Base-by-base conservation (phyloP, 345 rosid genomes). In the Rhodamnia rubescens region DNA sequence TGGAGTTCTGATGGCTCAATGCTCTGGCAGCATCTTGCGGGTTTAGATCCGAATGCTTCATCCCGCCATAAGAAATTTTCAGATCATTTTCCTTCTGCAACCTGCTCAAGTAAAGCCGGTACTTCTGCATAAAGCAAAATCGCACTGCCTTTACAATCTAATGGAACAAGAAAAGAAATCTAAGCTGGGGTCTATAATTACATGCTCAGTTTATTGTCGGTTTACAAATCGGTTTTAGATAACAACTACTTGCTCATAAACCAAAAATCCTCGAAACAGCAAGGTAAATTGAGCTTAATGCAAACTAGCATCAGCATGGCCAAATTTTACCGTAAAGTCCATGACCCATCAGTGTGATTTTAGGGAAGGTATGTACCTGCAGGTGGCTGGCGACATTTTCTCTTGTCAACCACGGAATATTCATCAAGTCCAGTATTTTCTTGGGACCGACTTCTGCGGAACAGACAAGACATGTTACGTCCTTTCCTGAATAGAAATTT, bases 311-410 rank as follows among this genome's bases (percentile, higher is more conserved):
- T 56, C 50, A 53, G 12, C 57, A 58, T 58, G 51, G 56, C 47
- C 36, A 32, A 7, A 69, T 42, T 32, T 32, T 11, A 32, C 7
- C 4, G 44, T 26, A 44, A 11, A 47, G 78, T 29, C 54, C 81
- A 87, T 22, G 44, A 42, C 27, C 61, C 15, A 61, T 51, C 53
- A 84, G 86, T 44, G 22, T 13, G 78, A 69, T 32, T 32, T 32
- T 69, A 69, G 82, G 61, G 75, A 50, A 78, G 54, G 18, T 81
- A 81, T 85, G 80, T 91, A 97, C 99, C 95, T 97, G 99, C 75
- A 97, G 92, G 86, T 95, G 99, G 90, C 98, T 97, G 40, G 99
- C 99, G 54, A 97, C 96, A 81, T 97, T 97, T 91, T 97, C 99
- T 83, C 99, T 92, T 11, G 98, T 95, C 90, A 97, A 84, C 98